phyloP scores from a whole-genome alignment of 805 yeast genomes.

The Groenewaldozyma salmanticensis region DNA sequence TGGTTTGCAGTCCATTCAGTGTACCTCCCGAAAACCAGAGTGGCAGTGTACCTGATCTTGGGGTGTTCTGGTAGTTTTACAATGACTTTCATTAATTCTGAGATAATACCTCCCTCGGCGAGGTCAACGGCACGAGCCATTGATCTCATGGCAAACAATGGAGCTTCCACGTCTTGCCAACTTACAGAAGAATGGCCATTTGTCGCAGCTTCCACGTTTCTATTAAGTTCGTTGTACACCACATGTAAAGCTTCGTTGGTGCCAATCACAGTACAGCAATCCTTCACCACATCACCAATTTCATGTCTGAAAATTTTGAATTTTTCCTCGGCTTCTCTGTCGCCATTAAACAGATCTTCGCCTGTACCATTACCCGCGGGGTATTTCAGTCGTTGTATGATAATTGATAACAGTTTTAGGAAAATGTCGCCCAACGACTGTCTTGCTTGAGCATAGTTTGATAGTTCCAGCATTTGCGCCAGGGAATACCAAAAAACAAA shows the following conservation, averaged over 20 bases:
- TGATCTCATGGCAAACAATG: slow-evolving; percentile 78
- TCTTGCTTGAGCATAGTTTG: slow-evolving; percentile 46
- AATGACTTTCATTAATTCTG: slow-evolving; percentile 62
- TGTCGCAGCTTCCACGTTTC: slow-evolving; percentile 25
- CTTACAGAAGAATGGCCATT: slow-evolving; percentile 25
- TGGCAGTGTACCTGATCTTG: slow-evolving; percentile 84
- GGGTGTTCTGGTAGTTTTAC: slow-evolving; percentile 73
- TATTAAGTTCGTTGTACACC: slow-evolving; percentile 55
- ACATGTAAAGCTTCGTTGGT: slow-evolving; percentile 56
- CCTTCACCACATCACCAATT: slow-evolving; percentile 96
- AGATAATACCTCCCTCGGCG: slow-evolving; percentile 56
- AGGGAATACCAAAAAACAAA: slow-evolving; percentile 87
- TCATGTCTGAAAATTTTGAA: slow-evolving; percentile 91
- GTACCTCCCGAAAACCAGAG: slow-evolving; percentile 89
- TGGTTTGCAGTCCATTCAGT: slow-evolving; percentile 91
- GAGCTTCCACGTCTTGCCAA: slow-evolving; percentile 89
- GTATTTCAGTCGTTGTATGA: slow-evolving; percentile 63
- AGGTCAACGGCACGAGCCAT: slow-evolving; percentile 86
- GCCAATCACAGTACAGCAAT: slow-evolving; percentile 88
- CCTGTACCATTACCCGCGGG: slow-evolving; percentile 42
- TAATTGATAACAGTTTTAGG: slow-evolving; percentile 46
- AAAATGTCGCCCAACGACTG: slow-evolving; percentile 45
- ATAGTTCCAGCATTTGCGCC: slow-evolving; percentile 58
- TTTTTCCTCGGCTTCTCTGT: slow-evolving; percentile 79
- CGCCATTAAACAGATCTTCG: slow-evolving; percentile 47